phyloP scores from a whole-genome alignment of 2,329 filamentous ascomycete genomes.

The Metarhizium sp. region DNA sequence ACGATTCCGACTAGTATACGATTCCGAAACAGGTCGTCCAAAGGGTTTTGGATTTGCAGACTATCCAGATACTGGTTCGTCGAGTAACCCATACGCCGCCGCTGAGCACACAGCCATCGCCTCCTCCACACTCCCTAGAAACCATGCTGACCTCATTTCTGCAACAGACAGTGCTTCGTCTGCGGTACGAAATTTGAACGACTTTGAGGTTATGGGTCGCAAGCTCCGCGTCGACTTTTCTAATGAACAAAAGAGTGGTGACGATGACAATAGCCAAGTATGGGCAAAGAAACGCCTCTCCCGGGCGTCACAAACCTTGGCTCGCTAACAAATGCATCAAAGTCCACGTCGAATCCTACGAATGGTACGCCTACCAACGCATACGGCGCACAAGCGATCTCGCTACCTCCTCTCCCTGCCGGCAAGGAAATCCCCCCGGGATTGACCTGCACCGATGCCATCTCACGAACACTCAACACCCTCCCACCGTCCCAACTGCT shows the following conservation, averaged over 20 bases:
- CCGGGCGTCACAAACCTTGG: not conserved
- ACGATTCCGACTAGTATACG: constrained; percentile 88
- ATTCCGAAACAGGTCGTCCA: constrained; percentile 86
- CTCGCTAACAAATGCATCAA: not conserved
- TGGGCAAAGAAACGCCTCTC: not conserved
- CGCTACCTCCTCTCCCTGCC: constrained; percentile 71
- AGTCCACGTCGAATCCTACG: constrained; percentile 16
- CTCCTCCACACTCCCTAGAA: not conserved
- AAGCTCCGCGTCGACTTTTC: constrained; percentile 94
- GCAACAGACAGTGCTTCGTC: constrained; percentile 69
- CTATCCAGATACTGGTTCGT: constrained; percentile 76
- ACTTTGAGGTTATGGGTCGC: constrained; percentile 88
- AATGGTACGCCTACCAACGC: constrained; percentile 22
- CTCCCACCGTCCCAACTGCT: constrained; percentile 83
- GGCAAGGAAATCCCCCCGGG: constrained; percentile 78
- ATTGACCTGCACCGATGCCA: constrained; percentile 78
- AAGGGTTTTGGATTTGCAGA: constrained; percentile 97
- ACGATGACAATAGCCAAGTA: constrained; percentile 33
- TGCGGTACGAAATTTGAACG: constrained; percentile 90
- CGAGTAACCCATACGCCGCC: not conserved
- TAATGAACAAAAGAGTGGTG: constrained; percentile 74
- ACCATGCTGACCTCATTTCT: not conserved
- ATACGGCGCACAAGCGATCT: constrained; percentile 31
- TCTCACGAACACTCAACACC: constrained; percentile 81
- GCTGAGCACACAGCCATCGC: not conserved